Base-by-base conservation (phyloP, 2,329 filamentous ascomycete species). In the Harringtonia aguacate region DNA sequence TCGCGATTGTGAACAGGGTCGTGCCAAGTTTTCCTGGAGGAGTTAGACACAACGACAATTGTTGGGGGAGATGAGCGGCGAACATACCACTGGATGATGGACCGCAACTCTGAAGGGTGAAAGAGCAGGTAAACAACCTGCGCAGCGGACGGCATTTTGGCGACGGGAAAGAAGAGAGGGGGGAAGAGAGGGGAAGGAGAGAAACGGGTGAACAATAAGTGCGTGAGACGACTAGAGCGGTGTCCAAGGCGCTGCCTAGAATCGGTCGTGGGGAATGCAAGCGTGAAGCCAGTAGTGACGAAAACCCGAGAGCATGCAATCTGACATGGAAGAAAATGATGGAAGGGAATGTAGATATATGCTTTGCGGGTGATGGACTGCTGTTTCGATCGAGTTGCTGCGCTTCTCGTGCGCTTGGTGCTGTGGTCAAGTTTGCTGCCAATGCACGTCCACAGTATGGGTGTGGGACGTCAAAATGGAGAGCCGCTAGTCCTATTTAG, bases 1-100 rank as follows among this genome's bases (percentile, higher is more conserved):
- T 95, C 76, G 59, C 90, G 86, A 59, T 74, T 77, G 69, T 97
- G 87, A 18, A 95, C 87, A 13, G 92, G 84, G 51, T 94, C 87
- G 68, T 97, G 92, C 88, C 89, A 97, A 55, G 94, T 69, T 69
- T 94, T 95, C 88, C 88, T 95, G 28, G 10, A 44, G 33, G 48
- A 40, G 15, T 34, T 14, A 33, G 21, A 40, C 30, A 18, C 27
- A 35, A 29, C 17, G 28, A 28, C 10, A 17, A 34, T 30, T 3
- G 22, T n/a, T 36, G 21, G 29, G 28, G 6, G 20, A 14, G n/a
- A 33, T n/a, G n/a, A n/a, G n/a, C n/a, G n/a, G n/a, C n/a, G 34
- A 44, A 57, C 69, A 8, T 72, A 92, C 88, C 88, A 95, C 81
- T 95, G 88, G 50, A 94, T 72, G 50, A 95, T 87, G 38, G 84